Percentiles rank a stretch among this genome's conserved stretches.
Evolutionary conservation across 306 rosid genomes (phyloP).

Genomic region (Alnus glutinosa): DNA sequence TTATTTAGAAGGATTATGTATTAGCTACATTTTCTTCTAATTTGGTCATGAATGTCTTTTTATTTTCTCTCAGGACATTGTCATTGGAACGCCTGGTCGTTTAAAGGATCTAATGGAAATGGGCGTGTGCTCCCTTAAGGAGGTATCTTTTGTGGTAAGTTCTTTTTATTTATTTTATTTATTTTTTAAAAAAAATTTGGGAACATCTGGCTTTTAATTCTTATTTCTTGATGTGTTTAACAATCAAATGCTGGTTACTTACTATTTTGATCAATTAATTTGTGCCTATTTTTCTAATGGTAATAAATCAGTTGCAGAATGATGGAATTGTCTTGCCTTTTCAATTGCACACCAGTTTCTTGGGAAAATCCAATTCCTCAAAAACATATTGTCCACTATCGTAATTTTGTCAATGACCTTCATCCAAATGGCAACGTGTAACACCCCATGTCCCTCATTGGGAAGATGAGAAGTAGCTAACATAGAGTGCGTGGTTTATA

Average conservation of each 20-base stretch:
- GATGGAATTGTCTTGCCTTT: background rate
- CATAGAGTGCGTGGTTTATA: no score
- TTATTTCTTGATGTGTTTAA: background rate
- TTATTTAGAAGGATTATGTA: background rate
- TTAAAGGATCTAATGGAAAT: slow-evolving; percentile 87
- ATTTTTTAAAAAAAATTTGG: background rate
- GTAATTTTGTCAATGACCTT: background rate
- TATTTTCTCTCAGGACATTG: slow-evolving; percentile 61
- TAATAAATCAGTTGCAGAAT: background rate
- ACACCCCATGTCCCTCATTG: no score
- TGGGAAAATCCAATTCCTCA: background rate
- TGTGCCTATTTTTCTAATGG: background rate
- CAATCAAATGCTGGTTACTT: background rate
- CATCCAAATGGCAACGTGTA: background rate
- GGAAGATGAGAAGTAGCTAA: no score
- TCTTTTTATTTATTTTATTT: no score
- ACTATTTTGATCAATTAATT: background rate
- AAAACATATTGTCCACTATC: background rate
- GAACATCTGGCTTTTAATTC: background rate
- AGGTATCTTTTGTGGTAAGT: slow-evolving; percentile 88
- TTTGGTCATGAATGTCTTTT: background rate
- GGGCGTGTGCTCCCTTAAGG: slow-evolving; percentile 71
- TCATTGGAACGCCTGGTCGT: slow-evolving; percentile 98
- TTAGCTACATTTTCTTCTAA: background rate
- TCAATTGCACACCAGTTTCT: background rate